Base-by-base conservation (phyloP, 1,284 basidiomycete genomes). In the Malassezia nana region DNA sequence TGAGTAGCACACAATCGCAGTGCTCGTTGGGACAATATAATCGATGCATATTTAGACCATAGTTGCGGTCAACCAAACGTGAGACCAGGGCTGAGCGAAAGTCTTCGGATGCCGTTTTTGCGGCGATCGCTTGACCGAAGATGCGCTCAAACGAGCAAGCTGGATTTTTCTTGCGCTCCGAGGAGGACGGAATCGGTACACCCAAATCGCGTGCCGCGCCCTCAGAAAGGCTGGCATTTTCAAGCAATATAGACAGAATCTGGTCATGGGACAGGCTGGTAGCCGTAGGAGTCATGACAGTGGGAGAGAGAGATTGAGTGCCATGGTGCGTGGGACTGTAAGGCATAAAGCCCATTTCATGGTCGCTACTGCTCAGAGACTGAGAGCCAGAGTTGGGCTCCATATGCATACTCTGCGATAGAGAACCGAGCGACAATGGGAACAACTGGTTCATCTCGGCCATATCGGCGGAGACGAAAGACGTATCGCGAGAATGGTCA, bases 61-160 rank as follows among this genome's bases (percentile, higher is more conserved):
- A 51, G 32, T 62, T 54, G 24, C 64, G 61, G 42, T 69, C 58
- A 13, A 73, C 70, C 6, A 73, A 59, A 25, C 69, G 64, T 4
- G 70, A 66, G 45, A 67, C 67, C 16, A 73, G 64, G 2, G 70
- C 69, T 47, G 61, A 33, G 3, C 60, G 61, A 3, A 69, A 61
- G 43, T 72, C 66, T 47, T 73, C 70, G 18, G 65, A 57, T 10
- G 67, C 54, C 4, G 70, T 73, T 53, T 73, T 73, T 40, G 62
- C 67, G 6, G 70, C 69, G 4, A 73, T 57, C 16, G 70, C 66
- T 54, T 68, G 64, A 16, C 70, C 70, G 33, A 70, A 61, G 45
- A 73, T 62, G 24, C 60, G 55, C n/a, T 67, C 62, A 24, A 62
- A 47, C 15, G 40, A 35, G 25, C 42, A 49, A 15, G 55, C 56